Evolutionary conservation across 148 eudicot genomes (phyloP), one percentile per base, ranked within the genome.

Genomic region (Fagopyrum homotropicum): DNA sequence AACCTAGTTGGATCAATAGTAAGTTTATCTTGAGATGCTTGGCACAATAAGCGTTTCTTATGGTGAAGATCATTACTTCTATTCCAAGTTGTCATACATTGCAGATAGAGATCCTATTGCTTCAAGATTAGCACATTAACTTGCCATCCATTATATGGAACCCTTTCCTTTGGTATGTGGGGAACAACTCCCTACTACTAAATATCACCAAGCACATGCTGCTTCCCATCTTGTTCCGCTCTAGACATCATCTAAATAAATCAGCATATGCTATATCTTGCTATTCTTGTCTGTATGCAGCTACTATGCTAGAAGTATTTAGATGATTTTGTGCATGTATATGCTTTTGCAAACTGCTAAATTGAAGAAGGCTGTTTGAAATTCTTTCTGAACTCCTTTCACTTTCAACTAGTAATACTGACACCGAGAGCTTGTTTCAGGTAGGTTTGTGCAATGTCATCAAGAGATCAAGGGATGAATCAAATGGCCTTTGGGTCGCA

Each of bases 391-490:
- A 72, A 73, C 63, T 7, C 59, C 35, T 48, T 47, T 50, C 40
- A 10, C 9, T 11, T 52, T 57, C 30, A 35, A 14, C 17, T 66
- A 12, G 15, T 11, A 64, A 64, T 64, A 12, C 45, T 64, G 69
- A 64, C 45, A 64, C 69, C 69, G 4, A 9, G 26, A 9, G 43
- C 45, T 35, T 52, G 45, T 75, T 79, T 75, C 79, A 94, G 98
- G 91, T 94, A 82, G 89, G 97, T 26, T 92, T 94, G 57, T 85
- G 86, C 79, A 89, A 94, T 83, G 92, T 94, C 76, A 83, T 86
- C 74, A 94, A 87, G 79, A 87, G 91, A 82, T 79, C 87, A 6
- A 87, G 78, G 71, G 98, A 94, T 82, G 83, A 86, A 61, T 49
- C 56, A 30, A 88, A 91, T 77, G 77, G 79, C 79, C 76, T 94